Evolutionary conservation across 208 protist species (phyloP).

Genomic region (Naegleria gruberi): DNA sequence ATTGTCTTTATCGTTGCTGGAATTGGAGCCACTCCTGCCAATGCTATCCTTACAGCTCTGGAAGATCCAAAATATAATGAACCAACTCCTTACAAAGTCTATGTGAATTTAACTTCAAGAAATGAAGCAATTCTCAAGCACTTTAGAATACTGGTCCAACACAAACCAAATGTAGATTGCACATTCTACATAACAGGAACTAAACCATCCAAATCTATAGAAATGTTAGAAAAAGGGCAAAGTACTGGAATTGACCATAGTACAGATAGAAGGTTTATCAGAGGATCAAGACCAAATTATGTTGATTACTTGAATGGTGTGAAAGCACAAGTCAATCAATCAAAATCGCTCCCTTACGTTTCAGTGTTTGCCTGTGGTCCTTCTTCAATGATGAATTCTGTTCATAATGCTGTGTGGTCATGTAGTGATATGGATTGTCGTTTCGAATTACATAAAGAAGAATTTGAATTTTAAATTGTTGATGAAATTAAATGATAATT

Average conservation of each 20-base stretch:
- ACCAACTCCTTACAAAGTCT: background rate
- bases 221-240: background rate
- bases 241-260: too few relatives aligned
- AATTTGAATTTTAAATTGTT: background rate
- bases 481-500: too few relatives aligned
- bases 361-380: background rate
- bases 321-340: background rate
- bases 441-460: background rate
- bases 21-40: background rate
- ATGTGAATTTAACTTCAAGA: too few relatives aligned
- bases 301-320: too few relatives aligned
- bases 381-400: background rate
- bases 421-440: background rate
- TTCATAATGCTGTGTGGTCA: background rate
- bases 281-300: too few relatives aligned
- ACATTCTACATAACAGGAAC: background rate
- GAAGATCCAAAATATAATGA: background rate
- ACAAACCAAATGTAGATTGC: too few relatives aligned
- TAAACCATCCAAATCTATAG: too few relatives aligned
- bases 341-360: too few relatives aligned
- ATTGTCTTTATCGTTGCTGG: background rate
- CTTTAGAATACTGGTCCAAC: too few relatives aligned
- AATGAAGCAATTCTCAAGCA: too few relatives aligned
- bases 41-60: background rate
- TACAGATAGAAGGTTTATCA: too few relatives aligned